Base-by-base conservation (phyloP, 176 grass and related monocot genomes). In the Bolboschoenus planiculmis region DNA sequence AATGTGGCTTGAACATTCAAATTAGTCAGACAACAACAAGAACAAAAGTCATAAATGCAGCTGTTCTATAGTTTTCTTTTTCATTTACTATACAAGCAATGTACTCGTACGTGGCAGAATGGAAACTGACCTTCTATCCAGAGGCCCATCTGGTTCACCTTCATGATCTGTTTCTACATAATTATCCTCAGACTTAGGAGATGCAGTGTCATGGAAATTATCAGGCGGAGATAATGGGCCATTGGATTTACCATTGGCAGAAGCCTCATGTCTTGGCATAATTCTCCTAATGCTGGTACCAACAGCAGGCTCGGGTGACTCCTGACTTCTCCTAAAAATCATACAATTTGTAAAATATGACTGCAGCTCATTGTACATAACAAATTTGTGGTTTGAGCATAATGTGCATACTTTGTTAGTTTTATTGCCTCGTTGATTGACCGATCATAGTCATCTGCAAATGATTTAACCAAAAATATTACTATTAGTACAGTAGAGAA, bases 391-490 rank as follows among this genome's bases (percentile, higher is more conserved):
- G 87, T 85, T 70, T 78, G 24, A 85, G 43, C 20, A 92, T 78
- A 58, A 68, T 89, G 20, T 61, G 90, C 95, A 24, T 91, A 98
- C 95, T 88, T 98, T 84, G 88, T 98, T 74, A 85, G 76, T 88
- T 94, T 94, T 86, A 98, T 94, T 68, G 95, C 95, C 83, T 98
- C 95, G 11, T 94, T 98, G 89, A 98, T 97, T 86, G 92, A 98
- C 43, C 89, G 92, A 1, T 98, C 95, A 88, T 93, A 98, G 70
- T 98, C 95, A 93, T 98, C 95, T 98, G 95, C 87, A 91, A 73
- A 77, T 82, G 58, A 27, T 79, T 59, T 78, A 10, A 83, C 74
- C 79, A 90, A 88, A 60, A 34, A 80, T 14, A 27, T 63, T 81
- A 62, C 2, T 16, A 50, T 60, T 81, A 81, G 33, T 59, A 35